Conservation (phyloP, 371 early-diverging fungal species). For the Saksenaea vasiformis region DNA sequence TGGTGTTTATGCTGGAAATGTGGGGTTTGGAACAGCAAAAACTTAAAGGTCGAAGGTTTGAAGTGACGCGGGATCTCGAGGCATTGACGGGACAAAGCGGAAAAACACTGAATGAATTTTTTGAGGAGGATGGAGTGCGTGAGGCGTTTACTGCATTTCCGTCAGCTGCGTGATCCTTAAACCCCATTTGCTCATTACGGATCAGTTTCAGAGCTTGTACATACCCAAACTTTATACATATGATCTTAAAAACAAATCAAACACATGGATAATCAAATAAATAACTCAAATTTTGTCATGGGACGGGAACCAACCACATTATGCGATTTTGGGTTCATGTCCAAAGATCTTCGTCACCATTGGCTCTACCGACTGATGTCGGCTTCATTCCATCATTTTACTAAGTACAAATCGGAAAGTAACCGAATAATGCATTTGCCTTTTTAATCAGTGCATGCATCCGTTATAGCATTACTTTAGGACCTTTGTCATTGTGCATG, state of each 20-base stretch:
- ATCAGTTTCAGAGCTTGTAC: neutral
- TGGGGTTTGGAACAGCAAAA: constrained; percentile 50
- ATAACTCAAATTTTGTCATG: neutral
- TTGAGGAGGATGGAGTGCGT: constrained; percentile 44
- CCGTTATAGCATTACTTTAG: neutral
- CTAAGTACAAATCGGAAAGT: neutral
- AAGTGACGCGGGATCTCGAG: constrained; percentile 52
- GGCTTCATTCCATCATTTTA: too few relatives aligned
- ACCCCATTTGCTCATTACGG: neutral
- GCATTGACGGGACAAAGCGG: constrained; percentile 56
- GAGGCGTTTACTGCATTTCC: constrained; percentile 33
- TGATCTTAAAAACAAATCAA: constrained; percentile 2
- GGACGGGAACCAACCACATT: constrained; percentile 2
- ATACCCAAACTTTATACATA: constrained; percentile 7
- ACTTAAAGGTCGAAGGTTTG: constrained; percentile 37
- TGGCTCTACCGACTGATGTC: neutral
- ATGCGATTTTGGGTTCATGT: neutral
- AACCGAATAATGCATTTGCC: neutral
- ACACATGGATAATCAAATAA: neutral
- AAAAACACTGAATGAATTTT: constrained; percentile 48
- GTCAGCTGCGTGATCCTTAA: constrained; percentile 16
- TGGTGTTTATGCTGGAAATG: constrained; percentile 46
- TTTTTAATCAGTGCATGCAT: neutral
- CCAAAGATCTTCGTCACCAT: neutral
- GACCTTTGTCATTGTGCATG: neutral